Conservation (phyloP, 2,329 filamentous ascomycete species). For the Pseudocercospora fuligena region DNA sequence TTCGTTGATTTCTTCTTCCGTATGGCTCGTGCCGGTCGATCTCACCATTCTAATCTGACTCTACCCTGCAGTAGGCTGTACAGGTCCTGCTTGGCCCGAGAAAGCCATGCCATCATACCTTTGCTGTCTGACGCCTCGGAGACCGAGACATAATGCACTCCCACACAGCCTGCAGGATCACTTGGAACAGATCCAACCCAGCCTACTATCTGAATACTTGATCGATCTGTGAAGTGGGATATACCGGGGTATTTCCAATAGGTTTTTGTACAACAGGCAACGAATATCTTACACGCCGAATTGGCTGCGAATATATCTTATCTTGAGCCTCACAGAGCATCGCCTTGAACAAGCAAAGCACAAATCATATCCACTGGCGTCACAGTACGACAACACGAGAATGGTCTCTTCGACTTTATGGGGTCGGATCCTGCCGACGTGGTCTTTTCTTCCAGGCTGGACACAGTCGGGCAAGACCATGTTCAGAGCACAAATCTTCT, state of each 20-base stretch:
- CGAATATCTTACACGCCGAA: background rate
- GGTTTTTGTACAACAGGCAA: background rate
- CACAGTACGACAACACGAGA: background rate
- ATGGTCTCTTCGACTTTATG: constrained; percentile 6
- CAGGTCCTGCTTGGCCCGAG: background rate
- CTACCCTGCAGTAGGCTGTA: background rate
- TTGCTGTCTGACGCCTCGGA: background rate
- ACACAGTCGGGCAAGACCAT: background rate
- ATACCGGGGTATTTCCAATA: constrained; percentile 4
- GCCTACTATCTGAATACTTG: background rate
- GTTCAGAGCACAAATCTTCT: background rate
- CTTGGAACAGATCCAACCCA: background rate
- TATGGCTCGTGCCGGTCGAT: constrained; percentile 5
- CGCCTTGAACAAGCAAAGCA: background rate
- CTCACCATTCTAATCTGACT: background rate
- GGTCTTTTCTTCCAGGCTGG: constrained; percentile 5
- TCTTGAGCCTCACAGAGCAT: constrained; percentile 1
- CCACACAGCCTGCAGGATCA: background rate
- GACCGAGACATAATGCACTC: background rate
- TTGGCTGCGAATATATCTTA: background rate
- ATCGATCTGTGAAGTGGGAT: constrained; percentile 1
- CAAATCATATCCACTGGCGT: background rate
- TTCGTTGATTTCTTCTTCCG: constrained; percentile 4
- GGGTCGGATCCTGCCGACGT: constrained; percentile 1
- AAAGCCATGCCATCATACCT: constrained; percentile 4